Evolutionary conservation across 768 basidiomycete species (phyloP).

Genomic region (Chalciporus piperatus): DNA sequence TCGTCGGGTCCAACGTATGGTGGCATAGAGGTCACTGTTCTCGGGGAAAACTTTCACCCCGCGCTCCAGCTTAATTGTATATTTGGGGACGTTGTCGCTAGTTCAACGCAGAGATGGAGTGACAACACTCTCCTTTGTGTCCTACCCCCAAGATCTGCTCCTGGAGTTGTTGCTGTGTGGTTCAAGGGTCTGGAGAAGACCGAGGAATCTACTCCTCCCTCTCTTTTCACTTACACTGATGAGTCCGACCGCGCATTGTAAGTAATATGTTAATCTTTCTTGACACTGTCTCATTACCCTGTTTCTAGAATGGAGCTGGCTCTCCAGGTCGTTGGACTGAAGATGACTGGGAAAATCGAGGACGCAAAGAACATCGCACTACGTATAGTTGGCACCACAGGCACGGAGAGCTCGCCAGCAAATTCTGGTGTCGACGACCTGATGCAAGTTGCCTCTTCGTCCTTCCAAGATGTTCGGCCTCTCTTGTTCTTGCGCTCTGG

Average conservation of each 20-base stretch:
- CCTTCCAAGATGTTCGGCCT: constrained; percentile 53
- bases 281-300: constrained; percentile 11
- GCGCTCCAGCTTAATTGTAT: constrained; percentile 69
- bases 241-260: constrained; percentile 87
- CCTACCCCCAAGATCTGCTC: constrained; percentile 73
- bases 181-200: constrained; percentile 73
- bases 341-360: constrained; percentile 95
- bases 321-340: constrained; percentile 90
- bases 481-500: constrained; percentile 54
- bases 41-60: constrained; percentile 87
- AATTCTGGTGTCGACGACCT: constrained; percentile 36
- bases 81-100: constrained; percentile 82
- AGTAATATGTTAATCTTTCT: constrained; percentile 32
- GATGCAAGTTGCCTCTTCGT: constrained; percentile 52
- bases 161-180: constrained; percentile 89
- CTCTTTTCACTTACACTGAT: constrained; percentile 86
- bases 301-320: constrained; percentile 86
- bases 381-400: constrained; percentile 83
- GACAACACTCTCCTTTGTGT: constrained; percentile 91
- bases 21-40: constrained; percentile 91
- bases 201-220: constrained; percentile 51
- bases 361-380: constrained; percentile 92
- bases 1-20: constrained; percentile 84
- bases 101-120: constrained; percentile 87
- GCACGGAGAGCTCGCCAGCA: constrained; percentile 46